phyloP scores from a whole-genome alignment of 2,329 filamentous ascomycete species.

The Microdochium paspali region DNA sequence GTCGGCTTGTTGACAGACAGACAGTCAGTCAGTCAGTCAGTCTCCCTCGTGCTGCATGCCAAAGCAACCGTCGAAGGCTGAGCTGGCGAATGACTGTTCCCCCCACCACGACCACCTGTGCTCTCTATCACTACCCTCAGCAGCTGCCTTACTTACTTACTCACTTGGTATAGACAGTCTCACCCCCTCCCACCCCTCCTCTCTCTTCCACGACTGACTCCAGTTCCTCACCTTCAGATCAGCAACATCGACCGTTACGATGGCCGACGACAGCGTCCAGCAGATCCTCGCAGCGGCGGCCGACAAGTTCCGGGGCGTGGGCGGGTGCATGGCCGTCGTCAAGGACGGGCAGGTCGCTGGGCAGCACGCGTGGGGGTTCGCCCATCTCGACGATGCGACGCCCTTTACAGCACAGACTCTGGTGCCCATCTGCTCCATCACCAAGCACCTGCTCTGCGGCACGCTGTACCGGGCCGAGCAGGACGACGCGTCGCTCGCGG shows the following conservation, averaged over 20 bases:
- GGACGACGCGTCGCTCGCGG: constrained; percentile 6
- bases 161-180: too few species aligned
- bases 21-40: too few species aligned
- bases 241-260: neutral
- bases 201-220: neutral
- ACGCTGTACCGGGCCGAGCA: constrained; percentile 20
- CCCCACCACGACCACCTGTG: too few species aligned
- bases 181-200: too few species aligned
- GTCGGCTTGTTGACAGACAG: too few species aligned
- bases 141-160: too few species aligned
- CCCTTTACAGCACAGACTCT: constrained; percentile 23
- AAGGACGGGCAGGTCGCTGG: constrained; percentile 29
- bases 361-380: constrained; percentile 30
- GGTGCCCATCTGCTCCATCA: constrained; percentile 35
- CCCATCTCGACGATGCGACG: constrained; percentile 26
- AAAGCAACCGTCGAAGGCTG: too few species aligned
- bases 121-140: too few species aligned
- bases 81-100: too few species aligned
- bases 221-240: neutral
- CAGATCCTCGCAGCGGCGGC: constrained; percentile 8
- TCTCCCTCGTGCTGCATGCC: too few species aligned
- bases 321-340: constrained; percentile 29
- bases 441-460: constrained; percentile 33
- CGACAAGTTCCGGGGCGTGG: constrained; percentile 23
- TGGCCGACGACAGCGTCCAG: neutral